Percentiles rank a stretch among this genome's conserved stretches.
Evolutionary conservation across 1,139 yeast genomes (phyloP).

Genomic region (Pneumocystis oryctolagi): DNA sequence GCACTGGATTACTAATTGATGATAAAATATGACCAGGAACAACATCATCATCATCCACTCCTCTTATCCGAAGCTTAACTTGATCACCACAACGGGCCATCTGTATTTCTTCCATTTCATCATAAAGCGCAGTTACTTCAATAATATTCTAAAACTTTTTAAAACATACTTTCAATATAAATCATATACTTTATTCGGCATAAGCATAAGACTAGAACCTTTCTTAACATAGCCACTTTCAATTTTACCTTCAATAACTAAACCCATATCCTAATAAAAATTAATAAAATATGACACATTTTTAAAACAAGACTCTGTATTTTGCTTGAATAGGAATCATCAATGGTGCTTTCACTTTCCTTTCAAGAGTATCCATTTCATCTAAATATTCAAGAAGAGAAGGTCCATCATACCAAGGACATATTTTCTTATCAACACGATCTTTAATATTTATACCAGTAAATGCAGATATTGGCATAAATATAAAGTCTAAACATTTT

Average conservation of each 20-base stretch:
- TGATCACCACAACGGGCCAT: constrained; percentile 93
- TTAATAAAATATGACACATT: neutral
- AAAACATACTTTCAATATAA: neutral
- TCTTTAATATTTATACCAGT: constrained; percentile 96
- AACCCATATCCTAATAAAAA: constrained; percentile 42
- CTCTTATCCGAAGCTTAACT: constrained; percentile 80
- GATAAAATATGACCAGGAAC: constrained; percentile 84
- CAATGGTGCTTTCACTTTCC: constrained; percentile 86
- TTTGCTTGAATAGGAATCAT: constrained; percentile 93
- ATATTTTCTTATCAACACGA: constrained; percentile 49
- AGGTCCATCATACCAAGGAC: constrained; percentile 94
- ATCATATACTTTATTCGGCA: constrained; percentile 58
- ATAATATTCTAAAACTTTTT: constrained; percentile 31
- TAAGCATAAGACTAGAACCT: constrained; percentile 57
- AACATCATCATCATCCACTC: constrained; percentile 93
- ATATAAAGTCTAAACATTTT: constrained; percentile 41
- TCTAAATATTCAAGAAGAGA: constrained; percentile 82
- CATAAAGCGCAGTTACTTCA: constrained; percentile 74
- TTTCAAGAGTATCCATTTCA: constrained; percentile 60
- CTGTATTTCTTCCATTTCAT: constrained; percentile 93
- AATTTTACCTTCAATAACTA: constrained; percentile 93
- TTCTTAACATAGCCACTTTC: constrained; percentile 88
- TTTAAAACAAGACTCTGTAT: constrained; percentile 46
- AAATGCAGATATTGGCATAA: constrained; percentile 96
- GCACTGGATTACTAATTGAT: constrained; percentile 73